Conservation (phyloP, 2,329 filamentous ascomycete genomes). For the Bipolaris sorokiniana region DNA sequence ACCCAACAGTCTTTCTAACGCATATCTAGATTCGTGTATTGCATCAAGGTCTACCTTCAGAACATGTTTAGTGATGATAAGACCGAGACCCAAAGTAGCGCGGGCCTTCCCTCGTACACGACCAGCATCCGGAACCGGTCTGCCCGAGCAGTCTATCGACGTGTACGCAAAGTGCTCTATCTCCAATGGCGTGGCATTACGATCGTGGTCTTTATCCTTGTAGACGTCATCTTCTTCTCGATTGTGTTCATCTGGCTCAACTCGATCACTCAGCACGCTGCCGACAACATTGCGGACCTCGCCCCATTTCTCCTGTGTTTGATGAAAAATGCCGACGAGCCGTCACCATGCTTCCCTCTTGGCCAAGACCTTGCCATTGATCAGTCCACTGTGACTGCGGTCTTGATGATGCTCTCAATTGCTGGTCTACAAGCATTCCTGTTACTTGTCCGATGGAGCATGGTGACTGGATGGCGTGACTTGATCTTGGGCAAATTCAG, state of each 20-base stretch:
- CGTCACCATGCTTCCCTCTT: slow-evolving; percentile 67
- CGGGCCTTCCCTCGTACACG: slow-evolving; percentile 70
- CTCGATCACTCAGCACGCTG: slow-evolving; percentile 62
- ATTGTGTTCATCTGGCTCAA: slow-evolving; percentile 87
- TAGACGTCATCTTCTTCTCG: slow-evolving; percentile 92
- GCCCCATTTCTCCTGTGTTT: slow-evolving; percentile 76
- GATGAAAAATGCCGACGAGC: slow-evolving; percentile 62
- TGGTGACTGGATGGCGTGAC: slow-evolving; percentile 83
- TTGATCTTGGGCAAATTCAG: slow-evolving; percentile 59
- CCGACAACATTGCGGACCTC: slow-evolving; percentile 63
- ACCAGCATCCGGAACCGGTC: slow-evolving; percentile 80
- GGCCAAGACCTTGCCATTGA: slow-evolving; percentile 71
- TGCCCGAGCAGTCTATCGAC: slow-evolving; percentile 84
- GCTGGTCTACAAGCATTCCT: slow-evolving; percentile 86
- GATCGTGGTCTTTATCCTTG: slow-evolving; percentile 87
- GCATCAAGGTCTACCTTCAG: slow-evolving; percentile 90
- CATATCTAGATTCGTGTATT: slow-evolving; percentile 67
- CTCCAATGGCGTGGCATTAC: slow-evolving; percentile 94
- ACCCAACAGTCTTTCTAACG: slow-evolving; percentile 21
- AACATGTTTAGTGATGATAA: slow-evolving; percentile 76
- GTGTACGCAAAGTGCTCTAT: slow-evolving; percentile 83
- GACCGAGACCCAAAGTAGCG: slow-evolving; percentile 67
- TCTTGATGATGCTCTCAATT: slow-evolving; percentile 79
- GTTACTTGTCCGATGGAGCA: slow-evolving; percentile 81
- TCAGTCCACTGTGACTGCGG: slow-evolving; percentile 77